Evolutionary conservation across 371 early-diverging fungal genomes (phyloP).

Genomic region (Capillidium heterosporum): DNA sequence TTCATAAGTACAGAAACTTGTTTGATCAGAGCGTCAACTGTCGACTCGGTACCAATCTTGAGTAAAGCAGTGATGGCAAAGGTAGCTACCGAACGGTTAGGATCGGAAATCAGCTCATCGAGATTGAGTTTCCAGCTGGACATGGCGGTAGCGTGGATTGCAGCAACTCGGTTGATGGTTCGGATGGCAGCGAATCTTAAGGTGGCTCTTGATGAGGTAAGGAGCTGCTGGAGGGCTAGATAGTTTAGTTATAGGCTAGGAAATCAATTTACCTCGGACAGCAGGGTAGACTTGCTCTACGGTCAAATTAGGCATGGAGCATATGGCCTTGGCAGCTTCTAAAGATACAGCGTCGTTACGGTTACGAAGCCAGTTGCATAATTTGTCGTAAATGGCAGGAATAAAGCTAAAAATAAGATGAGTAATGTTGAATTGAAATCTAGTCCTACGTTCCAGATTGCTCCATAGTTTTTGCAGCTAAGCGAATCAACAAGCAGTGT

Average conservation of each 20-base stretch:
- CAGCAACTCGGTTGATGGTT: constrained; percentile 78
- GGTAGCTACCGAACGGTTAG: constrained; percentile 92
- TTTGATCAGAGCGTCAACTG: constrained; percentile 94
- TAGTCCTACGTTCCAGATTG: constrained; percentile 44
- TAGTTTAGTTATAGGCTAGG: not conserved
- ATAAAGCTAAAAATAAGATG: not conserved
- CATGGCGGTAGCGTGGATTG: constrained; percentile 74
- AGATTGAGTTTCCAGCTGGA: constrained; percentile 91
- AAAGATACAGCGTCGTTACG: constrained; percentile 92
- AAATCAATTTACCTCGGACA: constrained; percentile 38
- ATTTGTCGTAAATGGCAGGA: constrained; percentile 17
- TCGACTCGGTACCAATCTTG: constrained; percentile 95
- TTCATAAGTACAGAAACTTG: constrained; percentile 92
- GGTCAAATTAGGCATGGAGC: constrained; percentile 65
- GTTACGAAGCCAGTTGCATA: constrained; percentile 83
- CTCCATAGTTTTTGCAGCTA: constrained; percentile 86
- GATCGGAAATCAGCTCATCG: constrained; percentile 89
- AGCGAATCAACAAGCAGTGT: constrained; percentile 81
- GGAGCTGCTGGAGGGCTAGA: constrained; percentile 71
- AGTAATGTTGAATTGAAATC: not conserved
- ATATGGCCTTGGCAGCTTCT: constrained; percentile 95
- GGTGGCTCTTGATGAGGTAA: constrained; percentile 79
- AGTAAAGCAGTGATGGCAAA: constrained; percentile 96
- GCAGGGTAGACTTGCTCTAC: constrained; percentile 79
- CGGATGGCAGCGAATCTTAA: constrained; percentile 93